Conservation (phyloP, 1,139 yeast genomes). For the Kurtzmaniella quercitrusa region DNA sequence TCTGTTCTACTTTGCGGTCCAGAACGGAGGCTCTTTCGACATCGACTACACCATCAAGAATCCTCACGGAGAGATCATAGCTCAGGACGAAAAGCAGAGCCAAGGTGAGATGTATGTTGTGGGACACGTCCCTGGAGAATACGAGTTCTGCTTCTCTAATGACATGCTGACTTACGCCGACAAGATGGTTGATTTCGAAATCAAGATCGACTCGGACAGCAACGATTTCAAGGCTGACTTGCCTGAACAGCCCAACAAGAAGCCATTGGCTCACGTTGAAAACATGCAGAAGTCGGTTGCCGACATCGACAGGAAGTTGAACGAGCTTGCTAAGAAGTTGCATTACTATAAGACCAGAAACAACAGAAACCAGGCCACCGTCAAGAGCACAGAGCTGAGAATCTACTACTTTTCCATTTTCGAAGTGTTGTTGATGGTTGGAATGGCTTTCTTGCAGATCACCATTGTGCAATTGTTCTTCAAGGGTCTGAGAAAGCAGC, state of each 20-base stretch:
- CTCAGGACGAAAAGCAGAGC: slow-evolving; percentile 61
- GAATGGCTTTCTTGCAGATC: slow-evolving; percentile 83
- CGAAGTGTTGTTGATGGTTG: slow-evolving; percentile 77
- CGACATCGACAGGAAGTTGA: slow-evolving; percentile 64
- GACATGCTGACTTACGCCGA: slow-evolving; percentile 84
- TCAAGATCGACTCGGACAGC: slow-evolving; percentile 47
- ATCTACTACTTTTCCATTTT: slow-evolving; percentile 80
- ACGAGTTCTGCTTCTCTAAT: slow-evolving; percentile 87
- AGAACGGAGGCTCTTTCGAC: slow-evolving; percentile 84
- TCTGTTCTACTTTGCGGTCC: slow-evolving; percentile 87
- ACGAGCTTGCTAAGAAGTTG: slow-evolving; percentile 58
- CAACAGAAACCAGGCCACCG: slow-evolving; percentile 88
- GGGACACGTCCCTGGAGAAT: slow-evolving; percentile 75
- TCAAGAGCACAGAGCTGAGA: slow-evolving; percentile 80
- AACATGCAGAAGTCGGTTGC: slow-evolving; percentile 56
- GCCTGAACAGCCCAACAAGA: slow-evolving; percentile 58
- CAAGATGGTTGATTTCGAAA: slow-evolving; percentile 86
- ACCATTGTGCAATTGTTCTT: slow-evolving; percentile 81
- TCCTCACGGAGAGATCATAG: slow-evolving; percentile 60
- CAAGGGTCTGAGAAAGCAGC: slow-evolving; percentile 77
- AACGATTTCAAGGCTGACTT: slow-evolving; percentile 53
- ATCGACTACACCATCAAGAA: slow-evolving; percentile 72
- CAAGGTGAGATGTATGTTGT: slow-evolving; percentile 82
- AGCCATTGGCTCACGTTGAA: slow-evolving; percentile 57
- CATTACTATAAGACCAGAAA: slow-evolving; percentile 91